phyloP scores from a whole-genome alignment of 441 rosid species.

The Pelargonium citronellum region DNA sequence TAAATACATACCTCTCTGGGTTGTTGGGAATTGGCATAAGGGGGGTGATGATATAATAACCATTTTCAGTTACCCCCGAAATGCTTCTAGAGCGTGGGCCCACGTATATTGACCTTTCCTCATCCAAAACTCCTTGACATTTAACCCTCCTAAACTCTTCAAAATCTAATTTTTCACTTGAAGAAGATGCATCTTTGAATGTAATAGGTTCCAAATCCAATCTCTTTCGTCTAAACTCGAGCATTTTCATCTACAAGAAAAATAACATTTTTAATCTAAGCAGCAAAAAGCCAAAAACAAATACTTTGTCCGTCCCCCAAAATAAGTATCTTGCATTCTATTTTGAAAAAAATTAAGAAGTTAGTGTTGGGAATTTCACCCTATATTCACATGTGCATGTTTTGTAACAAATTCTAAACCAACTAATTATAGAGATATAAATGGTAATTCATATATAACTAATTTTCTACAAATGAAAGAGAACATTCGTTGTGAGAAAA shows the following conservation, averaged over 20 bases:
- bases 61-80: constrained; percentile 89
- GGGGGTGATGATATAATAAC: constrained; percentile 70
- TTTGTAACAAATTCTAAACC: too few relatives aligned
- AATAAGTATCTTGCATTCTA: too few relatives aligned
- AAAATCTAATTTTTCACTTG: constrained; percentile 35
- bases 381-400: too few relatives aligned
- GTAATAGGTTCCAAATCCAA: constrained; percentile 68
- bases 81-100: constrained; percentile 93
- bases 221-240: constrained; percentile 60
- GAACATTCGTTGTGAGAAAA: too few relatives aligned
- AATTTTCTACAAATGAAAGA: too few relatives aligned
- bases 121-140: constrained; percentile 66
- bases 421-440: too few relatives aligned
- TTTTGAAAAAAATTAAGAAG: neutral
- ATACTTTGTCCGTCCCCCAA: neutral
- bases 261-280: constrained; percentile 9
- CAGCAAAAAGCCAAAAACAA: neutral
- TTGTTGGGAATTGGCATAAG: constrained; percentile 54
- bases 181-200: constrained; percentile 38
- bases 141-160: constrained; percentile 72
- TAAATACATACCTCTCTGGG: constrained; percentile 52
- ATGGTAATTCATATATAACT: too few relatives aligned
- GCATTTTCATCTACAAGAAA: constrained; percentile 50
- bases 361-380: too few relatives aligned
- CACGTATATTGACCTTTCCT: constrained; percentile 55